phyloP scores from a whole-genome alignment of 2,329 filamentous ascomycete genomes.

The Cercospora citrullina region DNA sequence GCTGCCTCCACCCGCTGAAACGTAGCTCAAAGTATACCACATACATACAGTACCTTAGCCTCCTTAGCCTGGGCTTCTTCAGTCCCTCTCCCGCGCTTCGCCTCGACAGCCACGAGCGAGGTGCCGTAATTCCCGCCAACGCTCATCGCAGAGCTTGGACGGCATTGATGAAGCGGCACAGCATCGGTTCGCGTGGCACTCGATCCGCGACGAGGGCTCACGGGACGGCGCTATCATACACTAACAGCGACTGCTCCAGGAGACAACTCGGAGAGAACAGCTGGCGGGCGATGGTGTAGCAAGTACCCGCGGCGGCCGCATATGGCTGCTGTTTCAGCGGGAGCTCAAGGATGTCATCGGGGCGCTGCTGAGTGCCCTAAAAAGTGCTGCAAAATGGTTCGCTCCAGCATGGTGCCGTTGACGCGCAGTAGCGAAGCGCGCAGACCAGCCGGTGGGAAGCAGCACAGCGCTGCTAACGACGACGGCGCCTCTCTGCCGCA shows the following conservation, averaged over 20 bases:
- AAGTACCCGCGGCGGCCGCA: background rate
- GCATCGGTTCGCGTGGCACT: background rate
- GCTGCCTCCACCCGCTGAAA: constrained; percentile 2
- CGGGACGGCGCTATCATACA: background rate
- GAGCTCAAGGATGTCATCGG: background rate
- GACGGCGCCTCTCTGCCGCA: constrained; percentile 6
- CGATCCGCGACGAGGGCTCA: background rate
- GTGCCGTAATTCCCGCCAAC: background rate
- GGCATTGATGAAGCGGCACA: background rate
- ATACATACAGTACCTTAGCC: background rate
- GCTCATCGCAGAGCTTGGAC: background rate
- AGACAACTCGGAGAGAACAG: background rate
- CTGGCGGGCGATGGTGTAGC: background rate
- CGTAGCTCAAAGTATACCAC: constrained; percentile 7
- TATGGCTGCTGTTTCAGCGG: background rate
- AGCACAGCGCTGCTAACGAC: background rate
- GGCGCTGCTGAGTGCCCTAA: background rate
- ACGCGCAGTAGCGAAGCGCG: constrained; percentile 5
- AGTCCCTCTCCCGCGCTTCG: background rate
- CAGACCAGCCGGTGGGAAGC: background rate
- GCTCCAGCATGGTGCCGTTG: background rate
- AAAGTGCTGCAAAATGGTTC: background rate
- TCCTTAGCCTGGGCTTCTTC: background rate
- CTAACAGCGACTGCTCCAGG: background rate
- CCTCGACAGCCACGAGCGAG: background rate